Evolutionary conservation across 352 stramenopile species (phyloP).

Genomic region (Phytophthora europaea): DNA sequence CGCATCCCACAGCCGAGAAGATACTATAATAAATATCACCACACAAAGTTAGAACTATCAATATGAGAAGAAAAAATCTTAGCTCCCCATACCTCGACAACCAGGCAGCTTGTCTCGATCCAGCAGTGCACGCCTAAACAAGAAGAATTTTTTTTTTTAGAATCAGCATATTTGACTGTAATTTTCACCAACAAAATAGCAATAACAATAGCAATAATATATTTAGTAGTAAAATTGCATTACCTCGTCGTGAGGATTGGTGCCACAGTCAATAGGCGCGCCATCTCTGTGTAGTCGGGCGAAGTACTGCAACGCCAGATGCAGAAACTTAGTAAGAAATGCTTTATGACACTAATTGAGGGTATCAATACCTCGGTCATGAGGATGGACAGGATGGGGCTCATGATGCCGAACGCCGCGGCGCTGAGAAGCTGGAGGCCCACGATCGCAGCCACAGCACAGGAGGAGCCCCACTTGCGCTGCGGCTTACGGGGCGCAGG

Average conservation of each 20-base stretch:
- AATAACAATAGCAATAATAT: constrained; percentile 1
- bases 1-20: constrained; percentile 63
- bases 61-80: background rate
- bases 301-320: constrained; percentile 68
- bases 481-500: constrained; percentile 8
- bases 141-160: too few species aligned
- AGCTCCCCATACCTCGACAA: constrained; percentile 59
- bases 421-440: constrained; percentile 60
- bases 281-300: constrained; percentile 60
- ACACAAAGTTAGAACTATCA: background rate
- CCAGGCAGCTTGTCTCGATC: constrained; percentile 73
- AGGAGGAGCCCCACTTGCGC: constrained; percentile 24
- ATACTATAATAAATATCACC: constrained; percentile 38
- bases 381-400: constrained; percentile 72
- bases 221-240: background rate
- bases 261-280: constrained; percentile 64
- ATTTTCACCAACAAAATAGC: background rate
- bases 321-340: background rate
- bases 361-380: constrained; percentile 62
- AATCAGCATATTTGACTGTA: background rate
- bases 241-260: constrained; percentile 51
- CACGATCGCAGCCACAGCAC: constrained; percentile 50
- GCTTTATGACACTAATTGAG: background rate
- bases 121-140: constrained; percentile 60
- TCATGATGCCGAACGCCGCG: constrained; percentile 72